Base-by-base conservation (phyloP, 2,329 filamentous ascomycete genomes). In the Trichoderma sp. region DNA sequence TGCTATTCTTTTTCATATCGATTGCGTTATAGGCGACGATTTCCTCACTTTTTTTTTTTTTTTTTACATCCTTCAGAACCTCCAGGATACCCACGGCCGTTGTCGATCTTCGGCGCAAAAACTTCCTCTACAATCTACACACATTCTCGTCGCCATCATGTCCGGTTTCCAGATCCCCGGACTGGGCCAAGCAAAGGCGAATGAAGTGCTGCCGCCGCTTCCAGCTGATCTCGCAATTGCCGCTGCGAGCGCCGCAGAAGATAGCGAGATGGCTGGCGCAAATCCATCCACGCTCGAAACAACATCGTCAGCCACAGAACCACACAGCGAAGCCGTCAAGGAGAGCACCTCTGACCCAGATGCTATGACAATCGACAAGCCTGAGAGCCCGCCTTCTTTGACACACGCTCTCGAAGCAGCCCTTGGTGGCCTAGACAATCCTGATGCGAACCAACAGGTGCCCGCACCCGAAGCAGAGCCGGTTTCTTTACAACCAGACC, bases 321-420 rank as follows among this genome's bases (percentile, higher is more conserved):
- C 36, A n/a, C 56, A 57, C 36, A 57, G 34, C 32, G 73, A 74
- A 47, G 4, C 63, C 28, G 71, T 57, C 34, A 68, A 34, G 6
- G 30, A 36, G 26, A 32, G 28, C 24, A 63, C 56, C 39, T 30
- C 60, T 7, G 43, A 69, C 6, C 56, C 73, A n/a, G 79, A 84
- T 34, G 62, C 83, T 66, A 82, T 84, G 83, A 78, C 68, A 8
- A 57, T 83, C 15, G 82, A 84, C 70, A 76, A 77, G 30, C 79
- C 80, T 4, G 76, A 77, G 28, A 81, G 78, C 72, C 79, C 81
- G 0, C 79, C 81, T 1, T 83, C 80, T 4, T 77, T 86, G 2
- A 84, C 83, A 4, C 76, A 80, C 32, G 83, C 83, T 1, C 79
- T 86, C 1, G 84, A 85, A 74, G 84, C 84, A 11, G 82, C 83